Evolutionary conservation across 73 alveolate genomes (phyloP).

Genomic region (Breviolum minutum): DNA sequence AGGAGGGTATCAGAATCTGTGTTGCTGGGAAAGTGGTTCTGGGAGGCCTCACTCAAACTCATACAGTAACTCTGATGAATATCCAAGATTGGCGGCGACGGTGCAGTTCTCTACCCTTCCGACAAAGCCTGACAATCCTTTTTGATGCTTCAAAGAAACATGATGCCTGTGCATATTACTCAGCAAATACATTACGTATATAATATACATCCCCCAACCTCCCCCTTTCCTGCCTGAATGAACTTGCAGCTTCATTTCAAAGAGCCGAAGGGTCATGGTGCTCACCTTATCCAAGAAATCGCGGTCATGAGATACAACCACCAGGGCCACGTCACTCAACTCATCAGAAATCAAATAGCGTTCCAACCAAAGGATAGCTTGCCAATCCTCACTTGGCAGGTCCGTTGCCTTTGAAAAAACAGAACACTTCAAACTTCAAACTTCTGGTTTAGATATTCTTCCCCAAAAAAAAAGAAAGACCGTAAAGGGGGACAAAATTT

Average conservation of each 20-base stretch:
- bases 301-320: slow-evolving; percentile 93
- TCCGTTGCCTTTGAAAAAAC: background rate
- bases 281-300: slow-evolving; percentile 92
- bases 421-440: background rate
- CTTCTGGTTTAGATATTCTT: too few relatives aligned
- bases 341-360: slow-evolving; percentile 50
- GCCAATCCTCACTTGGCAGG: background rate
- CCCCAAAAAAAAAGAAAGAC: background rate
- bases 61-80: too few relatives aligned
- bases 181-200: too few relatives aligned
- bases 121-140: too few relatives aligned
- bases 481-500: background rate
- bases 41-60: too few relatives aligned
- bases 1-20: too few relatives aligned
- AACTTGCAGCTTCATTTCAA: slow-evolving; percentile 88
- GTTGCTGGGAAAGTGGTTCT: too few relatives aligned
- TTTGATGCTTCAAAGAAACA: too few relatives aligned
- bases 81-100: too few relatives aligned
- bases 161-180: too few relatives aligned
- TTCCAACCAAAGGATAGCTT: slow-evolving; percentile 70
- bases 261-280: slow-evolving; percentile 75
- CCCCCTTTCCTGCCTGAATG: slow-evolving; percentile 12
- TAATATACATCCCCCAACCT: background rate
- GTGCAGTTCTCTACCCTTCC: too few relatives aligned
- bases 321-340: slow-evolving; percentile 78